Evolutionary conservation across 345 rosid species (phyloP), one percentile per base, ranked within the genome.

Genomic region (Bruguiera sexangula): DNA sequence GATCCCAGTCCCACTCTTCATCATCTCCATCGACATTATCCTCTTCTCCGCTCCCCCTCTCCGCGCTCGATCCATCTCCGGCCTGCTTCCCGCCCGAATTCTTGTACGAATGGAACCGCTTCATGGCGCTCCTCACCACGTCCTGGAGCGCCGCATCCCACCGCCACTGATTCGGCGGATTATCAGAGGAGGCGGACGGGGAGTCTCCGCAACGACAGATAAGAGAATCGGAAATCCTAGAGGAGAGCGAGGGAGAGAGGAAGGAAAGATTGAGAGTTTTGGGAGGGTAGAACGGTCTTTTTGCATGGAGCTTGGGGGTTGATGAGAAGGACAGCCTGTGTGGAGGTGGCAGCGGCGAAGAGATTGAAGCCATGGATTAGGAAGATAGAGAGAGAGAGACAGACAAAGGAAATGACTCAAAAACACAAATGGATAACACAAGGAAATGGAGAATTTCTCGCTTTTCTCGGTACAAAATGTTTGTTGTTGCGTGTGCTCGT

Each of bases 1-100:
- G 82, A 39, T 88, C 87, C 98, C 98, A 94, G 75, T 87, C 91
- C 98, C 97, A 93, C 32, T 82, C 86, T 15, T 69, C 77, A 0
- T 79, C 83, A 13, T 66, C 80, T 2, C 31, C 71, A 9, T 55
- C 58, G 11, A 66, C 69, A 10, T 56, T 24, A 37, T 56, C 26
- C 27, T 55, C 63, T 57, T 4, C 77, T 32, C 52, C 30, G 1
- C 22, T 60, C 2, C 13, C 59, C 22, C 29, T 37, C 30, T 0
- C 51, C 20, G 7, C 61, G 37, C 24, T 71, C 46, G 65, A 63
- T 26, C 31, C 52, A 39, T 1, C n/a, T 2, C 16, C 56, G 52
- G 55, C 71, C 64, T 66, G 85, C 32, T 72, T 65, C 62, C 54
- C 39, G 65, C 51, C 62, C 64, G 79, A 70, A 65, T 71, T 84